Conservation (phyloP, 495 filamentous ascomycete genomes). For the Penicillium malachiteum region DNA sequence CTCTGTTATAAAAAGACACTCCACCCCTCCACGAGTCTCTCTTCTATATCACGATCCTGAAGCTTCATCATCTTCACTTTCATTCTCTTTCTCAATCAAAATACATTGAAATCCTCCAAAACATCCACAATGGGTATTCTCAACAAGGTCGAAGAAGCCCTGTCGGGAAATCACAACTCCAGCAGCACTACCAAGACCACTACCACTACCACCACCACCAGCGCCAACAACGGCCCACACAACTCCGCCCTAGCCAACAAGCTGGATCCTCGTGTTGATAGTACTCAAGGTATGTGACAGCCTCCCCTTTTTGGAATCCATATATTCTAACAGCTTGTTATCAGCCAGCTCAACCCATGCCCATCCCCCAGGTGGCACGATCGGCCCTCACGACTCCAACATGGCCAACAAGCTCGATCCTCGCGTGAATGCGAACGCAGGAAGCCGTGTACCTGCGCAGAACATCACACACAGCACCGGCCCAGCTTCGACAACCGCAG, state of each 20-base stretch:
- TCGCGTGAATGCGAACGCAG: slow-evolving; percentile 47
- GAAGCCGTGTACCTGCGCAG: background rate
- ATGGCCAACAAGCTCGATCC: slow-evolving; percentile 48
- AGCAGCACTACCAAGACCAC: background rate
- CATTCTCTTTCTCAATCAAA: no score
- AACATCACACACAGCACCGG: no score
- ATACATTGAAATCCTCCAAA: background rate
- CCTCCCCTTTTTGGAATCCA: background rate
- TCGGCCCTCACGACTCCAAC: slow-evolving; percentile 37
- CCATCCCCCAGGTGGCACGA: background rate
- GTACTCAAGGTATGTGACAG: background rate
- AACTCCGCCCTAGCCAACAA: background rate
- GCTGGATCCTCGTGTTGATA: slow-evolving; percentile 1
- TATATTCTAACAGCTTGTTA: no score
- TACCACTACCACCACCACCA: background rate
- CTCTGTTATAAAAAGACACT: background rate
- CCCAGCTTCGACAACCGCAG: slow-evolving; percentile 4
- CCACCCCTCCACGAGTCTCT: background rate
- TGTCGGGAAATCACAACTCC: slow-evolving; percentile 1
- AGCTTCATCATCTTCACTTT: no score
- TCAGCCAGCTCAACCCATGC: no score
- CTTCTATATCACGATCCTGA: background rate
- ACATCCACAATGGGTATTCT: slow-evolving; percentile 8
- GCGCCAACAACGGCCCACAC: slow-evolving; percentile 12
- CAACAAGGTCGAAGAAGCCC: slow-evolving; percentile 12